Base-by-base conservation (phyloP, 169 alveolate genomes). In the Eimeria zaria region DNA sequence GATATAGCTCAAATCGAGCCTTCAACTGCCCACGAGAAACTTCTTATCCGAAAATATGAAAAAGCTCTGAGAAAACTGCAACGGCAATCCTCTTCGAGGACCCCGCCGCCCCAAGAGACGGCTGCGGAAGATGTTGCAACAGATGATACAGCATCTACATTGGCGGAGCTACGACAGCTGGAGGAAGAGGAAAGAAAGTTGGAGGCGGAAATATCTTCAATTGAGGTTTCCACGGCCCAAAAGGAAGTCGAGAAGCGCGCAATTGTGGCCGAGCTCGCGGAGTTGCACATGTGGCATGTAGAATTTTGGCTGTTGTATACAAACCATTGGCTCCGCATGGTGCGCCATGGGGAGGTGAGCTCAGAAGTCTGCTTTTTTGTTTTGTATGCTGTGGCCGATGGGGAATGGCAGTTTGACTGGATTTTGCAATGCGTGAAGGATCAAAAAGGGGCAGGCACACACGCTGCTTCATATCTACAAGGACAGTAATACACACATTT, bases 331-430 rank as follows among this genome's bases (percentile, higher is more conserved):
- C 76, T 44, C 14, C 95, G 62, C 67, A 20, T 67, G 53, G 73
- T 78, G 36, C 90, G 89, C 24, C 97, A 95, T 18, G 97, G 62
- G 30, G 97, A 95, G 89, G 97, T 95, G 73, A 74, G 53, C 74
- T 27, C 44, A 36, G 9, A 22, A 30, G 76, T 16, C 69, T 53
- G 44, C 22, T 46, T 39, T 44, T 33, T 12, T 48, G 55, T 27
- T 55, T 44, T 20, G 64, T 30, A 33, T n/a, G 71, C 30, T 27
- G 89, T 7, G n/a, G 58, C 92, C 51, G 41, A 30, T 0, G 14
- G 16, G n/a, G 30, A 73, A 39, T 73, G 83, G 33, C 27, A 39
- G 6, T 22, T 73, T 0, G 1, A n/a, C 83, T 12, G 12, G 24
- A 33, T 12, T 39, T 8, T 73, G 33, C 55, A 39, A 9, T 39